phyloP scores from a whole-genome alignment of 352 stramenopile species.

The Phytophthora europaea region DNA sequence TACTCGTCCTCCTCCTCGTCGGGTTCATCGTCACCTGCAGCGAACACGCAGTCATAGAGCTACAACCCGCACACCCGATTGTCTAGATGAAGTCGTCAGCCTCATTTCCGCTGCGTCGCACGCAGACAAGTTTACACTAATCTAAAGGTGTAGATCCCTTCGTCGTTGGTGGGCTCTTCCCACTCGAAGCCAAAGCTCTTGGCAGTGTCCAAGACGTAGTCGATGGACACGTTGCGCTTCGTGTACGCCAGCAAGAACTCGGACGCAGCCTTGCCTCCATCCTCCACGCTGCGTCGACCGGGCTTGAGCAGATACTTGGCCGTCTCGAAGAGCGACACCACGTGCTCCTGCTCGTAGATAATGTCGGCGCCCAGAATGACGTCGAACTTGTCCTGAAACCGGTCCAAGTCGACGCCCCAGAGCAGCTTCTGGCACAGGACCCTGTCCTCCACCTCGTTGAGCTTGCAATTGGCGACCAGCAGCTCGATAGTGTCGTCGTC shows the following conservation, averaged over 20 bases:
- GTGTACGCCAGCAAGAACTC: constrained; percentile 73
- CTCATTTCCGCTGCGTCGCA: constrained; percentile 21
- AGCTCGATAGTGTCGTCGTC: constrained; percentile 64
- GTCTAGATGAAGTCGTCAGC: constrained; percentile 8
- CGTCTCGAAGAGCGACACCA: constrained; percentile 64
- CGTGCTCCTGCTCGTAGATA: constrained; percentile 72
- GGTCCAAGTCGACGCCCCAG: constrained; percentile 56
- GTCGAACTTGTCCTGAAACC: constrained; percentile 60
- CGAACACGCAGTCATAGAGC: constrained; percentile 9
- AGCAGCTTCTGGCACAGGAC: constrained; percentile 59
- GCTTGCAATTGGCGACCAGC: constrained; percentile 60
- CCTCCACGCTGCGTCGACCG: constrained; percentile 24
- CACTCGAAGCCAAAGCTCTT: constrained; percentile 74
- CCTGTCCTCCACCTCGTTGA: constrained; percentile 53
- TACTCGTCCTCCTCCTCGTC: constrained; percentile 13
- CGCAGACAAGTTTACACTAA: constrained; percentile 39
- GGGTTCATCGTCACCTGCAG: constrained; percentile 2
- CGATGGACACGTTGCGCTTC: constrained; percentile 75
- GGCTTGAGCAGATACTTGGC: constrained; percentile 55
- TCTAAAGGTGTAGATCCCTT: constrained; percentile 72
- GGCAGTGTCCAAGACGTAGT: constrained; percentile 66
- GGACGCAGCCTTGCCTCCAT: constrained; percentile 32
- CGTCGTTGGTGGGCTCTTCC: constrained; percentile 52
- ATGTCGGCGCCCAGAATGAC: constrained; percentile 68
- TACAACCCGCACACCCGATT: background rate